A percentile compares a stretch with the other conserved stretches of the same genome.
These are phyloP conservation scores for Solanum arcanum DNA, from an alignment of 257 asterid species.

Conservation along the genomic window DNA sequence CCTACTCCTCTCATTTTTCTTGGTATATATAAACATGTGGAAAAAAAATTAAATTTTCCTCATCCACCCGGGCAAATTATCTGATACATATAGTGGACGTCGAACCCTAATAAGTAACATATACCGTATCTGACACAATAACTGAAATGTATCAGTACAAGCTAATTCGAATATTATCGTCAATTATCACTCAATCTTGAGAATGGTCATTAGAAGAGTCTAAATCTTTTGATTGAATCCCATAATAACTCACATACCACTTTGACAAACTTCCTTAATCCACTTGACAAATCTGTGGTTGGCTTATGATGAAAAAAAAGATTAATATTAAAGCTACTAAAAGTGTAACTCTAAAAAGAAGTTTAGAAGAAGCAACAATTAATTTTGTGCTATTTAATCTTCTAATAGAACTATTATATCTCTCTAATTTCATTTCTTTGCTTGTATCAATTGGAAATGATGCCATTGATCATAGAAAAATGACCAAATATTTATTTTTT, in stretches of 20 bases:
- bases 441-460: constrained; percentile 41
- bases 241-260: constrained; percentile 85
- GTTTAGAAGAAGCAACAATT: constrained; percentile 74
- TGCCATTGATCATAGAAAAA: constrained; percentile 7
- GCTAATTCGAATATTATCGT: neutral
- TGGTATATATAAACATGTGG: neutral
- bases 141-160: accelerated
- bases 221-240: constrained; percentile 57
- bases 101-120: neutral
- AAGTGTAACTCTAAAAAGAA: constrained; percentile 79
- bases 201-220: constrained; percentile 9
- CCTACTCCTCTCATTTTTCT: neutral
- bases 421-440: constrained; percentile 59
- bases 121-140: neutral
- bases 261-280: constrained; percentile 77
- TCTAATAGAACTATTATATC: constrained; percentile 73
- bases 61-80: no score
- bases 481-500: neutral
- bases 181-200: constrained; percentile 3
- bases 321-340: constrained; percentile 63
- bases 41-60: no score
- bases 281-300: constrained; percentile 69
- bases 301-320: constrained; percentile 78
- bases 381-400: constrained; percentile 65
- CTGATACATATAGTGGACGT: neutral